A percentile compares a stretch with the other conserved stretches of the same genome.
Conservation (phyloP, 495 filamentous ascomycete species). For the Staphylotrichum longicolle region DNA sequence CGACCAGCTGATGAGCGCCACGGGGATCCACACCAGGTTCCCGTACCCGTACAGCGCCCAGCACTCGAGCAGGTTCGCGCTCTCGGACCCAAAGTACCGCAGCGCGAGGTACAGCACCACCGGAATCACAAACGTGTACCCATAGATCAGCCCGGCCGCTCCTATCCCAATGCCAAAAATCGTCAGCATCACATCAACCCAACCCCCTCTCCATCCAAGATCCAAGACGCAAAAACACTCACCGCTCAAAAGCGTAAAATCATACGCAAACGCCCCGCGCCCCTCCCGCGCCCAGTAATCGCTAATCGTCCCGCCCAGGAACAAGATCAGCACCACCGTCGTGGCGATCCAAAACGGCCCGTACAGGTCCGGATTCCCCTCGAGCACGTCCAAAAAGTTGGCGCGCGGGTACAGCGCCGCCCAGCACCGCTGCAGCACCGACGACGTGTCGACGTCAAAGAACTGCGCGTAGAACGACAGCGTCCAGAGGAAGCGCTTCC, state of each 20-base stretch:
- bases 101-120: slow-evolving; percentile 82
- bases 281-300: slow-evolving; percentile 66
- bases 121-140: slow-evolving; percentile 84
- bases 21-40: slow-evolving; percentile 94
- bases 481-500: slow-evolving; percentile 87
- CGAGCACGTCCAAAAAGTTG: slow-evolving; percentile 94
- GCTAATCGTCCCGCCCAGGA: slow-evolving; percentile 90
- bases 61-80: slow-evolving; percentile 87
- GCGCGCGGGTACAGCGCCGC: slow-evolving; percentile 81
- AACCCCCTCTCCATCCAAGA: background rate
- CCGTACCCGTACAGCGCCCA: slow-evolving; percentile 92
- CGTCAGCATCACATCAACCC: background rate
- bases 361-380: slow-evolving; percentile 97
- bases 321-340: slow-evolving; percentile 92
- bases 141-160: slow-evolving; percentile 86
- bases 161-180: slow-evolving; percentile 44
- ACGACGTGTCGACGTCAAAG: slow-evolving; percentile 94
- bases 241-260: slow-evolving; percentile 79
- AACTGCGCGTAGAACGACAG: slow-evolving; percentile 93
- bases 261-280: slow-evolving; percentile 61
- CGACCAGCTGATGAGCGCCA: slow-evolving; percentile 88
- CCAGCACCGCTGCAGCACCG: slow-evolving; percentile 78
- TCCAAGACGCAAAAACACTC: slow-evolving; percentile 25
- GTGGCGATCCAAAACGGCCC: slow-evolving; percentile 97
- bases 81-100: slow-evolving; percentile 88